phyloP scores from a whole-genome alignment of 1,139 yeast species.

The Zygoascus sp. region DNA sequence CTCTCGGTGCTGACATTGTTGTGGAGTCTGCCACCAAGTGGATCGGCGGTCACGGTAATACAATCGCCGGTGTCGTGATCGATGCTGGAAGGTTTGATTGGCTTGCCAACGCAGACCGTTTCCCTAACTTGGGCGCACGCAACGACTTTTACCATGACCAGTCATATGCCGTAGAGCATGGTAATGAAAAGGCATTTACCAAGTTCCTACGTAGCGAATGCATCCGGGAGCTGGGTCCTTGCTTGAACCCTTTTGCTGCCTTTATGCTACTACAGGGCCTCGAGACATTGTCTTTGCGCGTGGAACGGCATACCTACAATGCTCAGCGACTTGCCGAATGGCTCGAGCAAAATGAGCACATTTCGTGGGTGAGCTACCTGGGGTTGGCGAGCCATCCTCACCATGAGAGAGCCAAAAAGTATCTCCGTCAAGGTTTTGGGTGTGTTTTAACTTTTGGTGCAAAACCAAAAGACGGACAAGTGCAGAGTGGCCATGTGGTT shows the following conservation, averaged over 20 bases:
- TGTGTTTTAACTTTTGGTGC: constrained; percentile 88
- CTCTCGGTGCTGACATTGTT: constrained; percentile 82
- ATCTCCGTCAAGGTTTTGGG: constrained; percentile 73
- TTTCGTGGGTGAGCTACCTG: constrained; percentile 85
- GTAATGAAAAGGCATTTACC: constrained; percentile 75
- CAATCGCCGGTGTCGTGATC: constrained; percentile 86
- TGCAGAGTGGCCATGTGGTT: constrained; percentile 76
- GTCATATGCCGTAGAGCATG: constrained; percentile 77
- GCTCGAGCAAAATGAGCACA: constrained; percentile 68
- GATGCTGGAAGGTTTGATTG: constrained; percentile 94
- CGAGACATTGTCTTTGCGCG: constrained; percentile 92
- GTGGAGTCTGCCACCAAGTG: constrained; percentile 94
- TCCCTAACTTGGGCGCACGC: constrained; percentile 86
- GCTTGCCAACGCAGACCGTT: constrained; percentile 74
- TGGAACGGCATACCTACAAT: constrained; percentile 84
- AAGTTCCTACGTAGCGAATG: constrained; percentile 80
- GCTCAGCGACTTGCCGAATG: constrained; percentile 76
- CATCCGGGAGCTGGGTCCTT: constrained; percentile 88
- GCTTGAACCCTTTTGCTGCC: constrained; percentile 82
- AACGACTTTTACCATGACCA: constrained; percentile 76
- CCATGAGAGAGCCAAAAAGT: constrained; percentile 78
- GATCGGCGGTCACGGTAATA: constrained; percentile 98
- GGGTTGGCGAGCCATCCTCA: constrained; percentile 81
- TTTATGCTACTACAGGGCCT: constrained; percentile 86
- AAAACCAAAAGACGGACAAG: constrained; percentile 46